Percentiles rank a stretch among this genome's conserved stretches.
Evolutionary conservation across 805 yeast species (phyloP).

Genomic region (Tetrapisispora taiwanensis): DNA sequence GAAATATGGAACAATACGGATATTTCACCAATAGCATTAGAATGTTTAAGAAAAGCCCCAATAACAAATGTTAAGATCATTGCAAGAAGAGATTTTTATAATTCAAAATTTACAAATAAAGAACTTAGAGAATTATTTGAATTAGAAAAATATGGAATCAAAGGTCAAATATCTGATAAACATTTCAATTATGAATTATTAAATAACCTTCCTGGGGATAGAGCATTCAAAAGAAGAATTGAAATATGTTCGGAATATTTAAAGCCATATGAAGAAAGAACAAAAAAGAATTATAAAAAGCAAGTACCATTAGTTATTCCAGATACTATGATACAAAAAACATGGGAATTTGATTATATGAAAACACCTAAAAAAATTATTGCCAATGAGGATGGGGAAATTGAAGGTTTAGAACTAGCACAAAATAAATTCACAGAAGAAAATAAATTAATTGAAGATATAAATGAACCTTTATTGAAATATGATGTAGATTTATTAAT

Average conservation of each 20-base stretch:
- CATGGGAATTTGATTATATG: conserved; percentile 65
- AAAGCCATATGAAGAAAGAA: conserved; percentile 26
- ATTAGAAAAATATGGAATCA: conserved; percentile 41
- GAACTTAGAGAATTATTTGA: conserved; percentile 80
- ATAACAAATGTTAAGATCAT: conserved; percentile 62
- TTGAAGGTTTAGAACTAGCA: conserved; percentile 19
- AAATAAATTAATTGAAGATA: conserved; percentile 17
- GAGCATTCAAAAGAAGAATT: conserved; percentile 56
- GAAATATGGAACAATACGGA: conserved; percentile 62
- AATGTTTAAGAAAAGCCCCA: conserved; percentile 38
- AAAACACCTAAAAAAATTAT: conserved; percentile 50
- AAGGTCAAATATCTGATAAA: conserved; percentile 35
- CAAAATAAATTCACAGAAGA: conserved; percentile 14
- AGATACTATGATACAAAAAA: conserved; percentile 15
- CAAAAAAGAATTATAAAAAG: conserved; percentile 22
- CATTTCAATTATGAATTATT: conserved; percentile 24
- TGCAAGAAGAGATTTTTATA: conserved; percentile 78
- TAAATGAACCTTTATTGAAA: conserved; percentile 11
- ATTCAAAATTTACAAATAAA: conserved; percentile 84
- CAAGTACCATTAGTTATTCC: conserved; percentile 5
- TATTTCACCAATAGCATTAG: conserved; percentile 52
- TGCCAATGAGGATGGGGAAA: conserved; percentile 30
- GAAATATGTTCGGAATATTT: conserved; percentile 50
- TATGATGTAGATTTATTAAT: conserved; percentile 57
- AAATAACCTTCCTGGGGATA: conserved; percentile 28